Percentiles rank a stretch among this genome's conserved stretches.
Evolutionary conservation across 176 grass and related monocot genomes (phyloP).

Genomic region (Lolium perenne): DNA sequence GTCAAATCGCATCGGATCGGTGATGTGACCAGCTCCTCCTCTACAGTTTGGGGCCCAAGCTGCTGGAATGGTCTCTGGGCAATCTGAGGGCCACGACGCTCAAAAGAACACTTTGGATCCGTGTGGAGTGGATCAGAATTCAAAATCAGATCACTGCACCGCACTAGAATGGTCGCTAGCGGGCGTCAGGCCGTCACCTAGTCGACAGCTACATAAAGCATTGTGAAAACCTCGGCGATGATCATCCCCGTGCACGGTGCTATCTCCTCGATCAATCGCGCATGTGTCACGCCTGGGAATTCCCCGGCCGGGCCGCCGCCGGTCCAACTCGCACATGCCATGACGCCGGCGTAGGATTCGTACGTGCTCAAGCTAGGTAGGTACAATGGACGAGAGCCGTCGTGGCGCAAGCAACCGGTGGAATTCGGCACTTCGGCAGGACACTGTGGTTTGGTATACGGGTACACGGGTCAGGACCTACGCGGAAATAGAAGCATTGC

Average conservation of each 20-base stretch:
- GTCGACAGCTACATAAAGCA: neutral
- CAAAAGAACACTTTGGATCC: conserved; percentile 4
- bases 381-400: neutral
- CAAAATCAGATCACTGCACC: neutral
- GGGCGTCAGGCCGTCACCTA: neutral
- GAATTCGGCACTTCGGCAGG: too few species aligned
- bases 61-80: conserved; percentile 20
- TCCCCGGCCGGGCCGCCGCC: neutral
- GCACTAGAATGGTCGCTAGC: too few species aligned
- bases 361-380: neutral
- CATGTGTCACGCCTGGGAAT: neutral
- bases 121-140: neutral
- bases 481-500: too few species aligned
- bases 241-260: too few species aligned
- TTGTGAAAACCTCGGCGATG: neutral
- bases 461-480: too few species aligned
- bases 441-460: too few species aligned
- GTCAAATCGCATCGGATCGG: neutral
- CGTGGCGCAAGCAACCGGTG: too few species aligned
- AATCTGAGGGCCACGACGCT: conserved; percentile 29
- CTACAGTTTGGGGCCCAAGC: neutral
- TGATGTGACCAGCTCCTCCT: neutral
- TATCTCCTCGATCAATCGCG: neutral
- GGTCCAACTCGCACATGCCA: neutral
- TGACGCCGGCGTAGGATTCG: neutral